Evolutionary conservation across 306 rosid species (phyloP).

Genomic region (Quercus robur): DNA sequence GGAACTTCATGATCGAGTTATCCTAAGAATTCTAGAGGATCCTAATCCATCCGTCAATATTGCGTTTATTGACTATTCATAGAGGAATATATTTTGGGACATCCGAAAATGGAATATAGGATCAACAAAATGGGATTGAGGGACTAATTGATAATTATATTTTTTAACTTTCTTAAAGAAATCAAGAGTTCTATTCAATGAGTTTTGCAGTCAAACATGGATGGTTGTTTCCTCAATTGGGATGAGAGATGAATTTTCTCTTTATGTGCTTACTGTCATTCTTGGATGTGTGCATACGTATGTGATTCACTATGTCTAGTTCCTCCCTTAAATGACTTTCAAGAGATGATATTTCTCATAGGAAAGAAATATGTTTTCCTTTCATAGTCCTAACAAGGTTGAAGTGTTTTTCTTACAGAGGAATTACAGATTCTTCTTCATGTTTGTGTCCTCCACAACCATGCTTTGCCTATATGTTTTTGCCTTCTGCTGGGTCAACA

Average conservation of each 20-base stretch:
- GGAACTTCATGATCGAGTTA: too few species aligned
- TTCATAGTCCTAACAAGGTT: slow-evolving; percentile 16
- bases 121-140: too few species aligned
- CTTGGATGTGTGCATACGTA: not conserved
- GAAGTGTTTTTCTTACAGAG: slow-evolving; percentile 31
- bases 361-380: not conserved
- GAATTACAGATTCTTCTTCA: slow-evolving; percentile 49
- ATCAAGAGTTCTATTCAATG: not conserved
- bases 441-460: slow-evolving; percentile 45
- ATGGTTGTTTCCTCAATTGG: not conserved
- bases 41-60: too few species aligned
- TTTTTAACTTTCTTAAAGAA: not conserved
- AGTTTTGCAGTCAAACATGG: not conserved
- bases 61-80: too few species aligned
- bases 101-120: too few species aligned
- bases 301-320: not conserved
- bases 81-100: too few species aligned
- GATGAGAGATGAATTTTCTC: not conserved
- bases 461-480: slow-evolving; percentile 41
- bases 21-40: too few species aligned
- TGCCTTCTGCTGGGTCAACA: slow-evolving; percentile 46
- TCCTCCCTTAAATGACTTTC: not conserved
- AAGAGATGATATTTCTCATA: not conserved
- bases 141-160: not conserved
- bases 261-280: not conserved